Base-by-base conservation (phyloP, 768 basidiomycete genomes). In the Leccinum disarticulatum region DNA sequence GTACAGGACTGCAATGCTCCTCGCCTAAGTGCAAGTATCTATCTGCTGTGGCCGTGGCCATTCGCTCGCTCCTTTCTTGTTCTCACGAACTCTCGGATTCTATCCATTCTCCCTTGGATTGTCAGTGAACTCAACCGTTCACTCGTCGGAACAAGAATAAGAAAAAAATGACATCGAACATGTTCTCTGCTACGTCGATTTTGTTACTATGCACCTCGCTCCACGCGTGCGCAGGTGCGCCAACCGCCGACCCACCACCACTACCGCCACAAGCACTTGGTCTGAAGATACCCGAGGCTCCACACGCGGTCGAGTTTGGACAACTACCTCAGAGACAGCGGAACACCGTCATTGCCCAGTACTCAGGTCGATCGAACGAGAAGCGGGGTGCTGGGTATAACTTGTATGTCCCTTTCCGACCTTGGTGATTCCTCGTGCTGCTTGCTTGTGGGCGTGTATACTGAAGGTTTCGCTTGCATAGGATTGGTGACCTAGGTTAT, bases 401-500 rank as follows among this genome's bases (percentile, higher is more conserved):
- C 66, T 64, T 80, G 85, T 85, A 59, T 17, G 81, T 72, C n/a
- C 22, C 4, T 46, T 41, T 41, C 47, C 22, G 28, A 31, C 54
- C 6, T 6, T 35, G 6, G 3, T 15, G 15, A 9, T 33, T 33
- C 31, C 31, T 4, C 9, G 9, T 48, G 47, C 13, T 25, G 47
- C 6, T 48, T 27, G 3, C 15, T 49, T 49, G 13, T 15, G 9
- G 22, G 25, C 8, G 6, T 22, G 6, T 17, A 22, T 46, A 25
- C 59, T 69, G 25, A 67, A 33, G 10, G 7, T 14, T 11, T 6
- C 28, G 11, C 22, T 43, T 38, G 35, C 33, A 14, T 62, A 91
- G 88, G 53, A 70, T 90, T 17, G 78, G 81, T n/a, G 85, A 89
- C 66, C 87, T 91, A 72, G 79, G 80, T 41, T 70, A 76, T 14